Evolutionary conservation across 768 basidiomycete genomes (phyloP).

Genomic region (Butyriboletus loyo): DNA sequence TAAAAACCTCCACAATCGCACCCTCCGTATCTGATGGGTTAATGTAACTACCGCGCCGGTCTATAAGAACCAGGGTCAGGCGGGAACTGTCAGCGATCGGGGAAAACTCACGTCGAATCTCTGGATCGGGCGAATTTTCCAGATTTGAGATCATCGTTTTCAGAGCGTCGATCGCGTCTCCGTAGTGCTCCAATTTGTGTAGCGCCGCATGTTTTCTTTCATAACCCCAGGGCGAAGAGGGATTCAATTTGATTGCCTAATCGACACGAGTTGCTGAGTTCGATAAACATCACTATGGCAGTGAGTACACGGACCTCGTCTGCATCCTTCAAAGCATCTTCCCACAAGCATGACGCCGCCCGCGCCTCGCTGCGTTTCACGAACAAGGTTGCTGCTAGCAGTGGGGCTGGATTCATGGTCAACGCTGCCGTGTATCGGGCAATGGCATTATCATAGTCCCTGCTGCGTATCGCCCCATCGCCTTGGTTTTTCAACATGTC

Average conservation of each 20-base stretch:
- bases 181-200: conserved; percentile 9
- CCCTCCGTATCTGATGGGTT: conserved; percentile 6
- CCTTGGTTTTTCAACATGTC: conserved; percentile 4
- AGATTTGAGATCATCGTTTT: conserved; percentile 7
- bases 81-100: background rate
- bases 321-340: conserved; percentile 14
- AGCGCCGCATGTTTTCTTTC: conserved; percentile 14
- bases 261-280: background rate
- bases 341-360: background rate
- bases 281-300: background rate
- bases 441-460: conserved; percentile 5
- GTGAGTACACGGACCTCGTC: conserved; percentile 8
- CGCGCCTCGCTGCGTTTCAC: conserved; percentile 16
- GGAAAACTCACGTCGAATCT: conserved; percentile 9
- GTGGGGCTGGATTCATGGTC: background rate
- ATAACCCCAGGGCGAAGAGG: conserved; percentile 15
- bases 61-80: conserved; percentile 4
- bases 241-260: conserved; percentile 9
- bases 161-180: conserved; percentile 6
- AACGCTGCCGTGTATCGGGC: conserved; percentile 12
- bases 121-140: conserved; percentile 8
- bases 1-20: background rate
- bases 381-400: background rate
- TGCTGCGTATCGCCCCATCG: conserved; percentile 2
- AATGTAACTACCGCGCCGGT: conserved; percentile 5